Base-by-base conservation (phyloP, 352 stramenopile species). In the Pythium biforme region DNA sequence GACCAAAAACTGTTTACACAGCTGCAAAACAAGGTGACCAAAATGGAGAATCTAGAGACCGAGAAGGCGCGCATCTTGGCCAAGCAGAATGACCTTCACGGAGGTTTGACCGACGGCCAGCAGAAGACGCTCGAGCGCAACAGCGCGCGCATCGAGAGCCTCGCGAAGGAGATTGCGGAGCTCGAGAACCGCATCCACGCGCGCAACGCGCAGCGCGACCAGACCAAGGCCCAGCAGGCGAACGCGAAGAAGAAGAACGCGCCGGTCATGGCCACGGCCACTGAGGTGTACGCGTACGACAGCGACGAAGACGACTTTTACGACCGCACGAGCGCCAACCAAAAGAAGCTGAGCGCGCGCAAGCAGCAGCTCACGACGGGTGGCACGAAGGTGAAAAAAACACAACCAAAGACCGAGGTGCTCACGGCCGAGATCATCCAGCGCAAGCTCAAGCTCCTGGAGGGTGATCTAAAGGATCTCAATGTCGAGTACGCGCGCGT, bases 291-390 rank as follows among this genome's bases (percentile, higher is more conserved):
- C 29, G 74, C 51, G 23, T 83, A 90, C 56, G 77, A 70, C 48
- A 90, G 79, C 53, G 81, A 92, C 57, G 81, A 92, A 59, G 83
- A 92, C 50, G 81, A 92, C 27, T 90, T 90, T 40, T 92, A 90
- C 55, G 81, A 92, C 64, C 79, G 81, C 41, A 92, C 81, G 1
- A 78, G 73, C 45, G 69, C 81, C 3, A 89, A 88, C 50, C 66
- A 88, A 39, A 62, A 73, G 41, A 85, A 85, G 45, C 68, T 75
- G 23, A 47, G 52, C n/a, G 70, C 62, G 10, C 69, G 72, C 19
- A 79, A 55, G 46, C 45, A 46, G 22, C 31, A 46, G 25, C 25
- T 17, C 25, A 26, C 49, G 25, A 49, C 6, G 29, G 43, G 17
- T 17, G 8, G 11, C 20, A 17, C 22, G 23, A 53, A 5, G n/a